Evolutionary conservation across 2,329 filamentous ascomycete genomes (phyloP), one percentile per base, ranked within the genome.

Genomic region (Fusarium sp.): DNA sequence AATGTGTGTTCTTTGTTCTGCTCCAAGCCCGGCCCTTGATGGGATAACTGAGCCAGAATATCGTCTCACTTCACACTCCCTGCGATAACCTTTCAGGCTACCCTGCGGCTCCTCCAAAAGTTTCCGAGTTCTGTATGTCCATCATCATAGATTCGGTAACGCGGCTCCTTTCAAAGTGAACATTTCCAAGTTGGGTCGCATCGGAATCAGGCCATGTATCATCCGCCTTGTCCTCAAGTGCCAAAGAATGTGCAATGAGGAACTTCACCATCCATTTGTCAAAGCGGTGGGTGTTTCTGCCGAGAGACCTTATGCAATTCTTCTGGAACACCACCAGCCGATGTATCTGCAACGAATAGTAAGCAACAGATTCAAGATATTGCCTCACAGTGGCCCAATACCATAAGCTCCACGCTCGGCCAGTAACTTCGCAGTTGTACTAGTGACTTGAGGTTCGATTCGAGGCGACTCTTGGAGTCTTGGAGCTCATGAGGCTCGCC

Each of bases 191-290:
- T 22, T 64, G 35, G 2, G 7, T 22, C 18, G 40, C 45, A 13
- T 66, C 62, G 8, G 57, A 64, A 29, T 62, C 58, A 18, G 52
- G 22, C 66, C 67, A 69, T 1, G 27, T 7, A 2, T 80, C 20
- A 79, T 79, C 72, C 86, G 75, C 76, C 60, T 79, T 79, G 6
- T 79, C 78, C 29, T 81, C 80, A 4, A 82, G 69, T 9, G 72
- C 70, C 14, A 81, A 52, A 1, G 79, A 73, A 67, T 83, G 80
- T 37, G 82, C 78, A 14, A 82, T 75, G 1, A 83, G 72, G 58
- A 83, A 83, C 58, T 89, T 87, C 63, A 85, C 80, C 60, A 89
- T 85, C 62, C 88, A 87, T 57, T 79, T 80, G 72, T 90, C 89
- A 65, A 89, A 80, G 1, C 79, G 73, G 64, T 82, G 79, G 1